Percentiles rank a stretch among this genome's conserved stretches.
Evolutionary conservation across 176 grass and related monocot genomes (phyloP).

Genomic region (Paspalum vaginatum): DNA sequence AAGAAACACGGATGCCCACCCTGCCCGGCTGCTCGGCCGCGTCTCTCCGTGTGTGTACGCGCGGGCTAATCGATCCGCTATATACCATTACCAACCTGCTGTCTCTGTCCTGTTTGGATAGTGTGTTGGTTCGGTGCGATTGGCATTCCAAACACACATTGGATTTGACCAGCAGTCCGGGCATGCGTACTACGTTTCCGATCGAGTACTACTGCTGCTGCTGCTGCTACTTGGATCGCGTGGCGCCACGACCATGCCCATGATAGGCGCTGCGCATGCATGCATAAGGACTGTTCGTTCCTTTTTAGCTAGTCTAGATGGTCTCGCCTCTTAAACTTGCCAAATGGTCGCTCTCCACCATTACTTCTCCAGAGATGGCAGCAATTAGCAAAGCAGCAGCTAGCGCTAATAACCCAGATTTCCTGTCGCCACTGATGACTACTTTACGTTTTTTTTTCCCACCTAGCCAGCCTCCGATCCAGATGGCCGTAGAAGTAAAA

Average conservation of each 20-base stretch:
- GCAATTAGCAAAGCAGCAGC: not conserved
- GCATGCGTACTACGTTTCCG: not conserved
- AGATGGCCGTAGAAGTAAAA: slow-evolving; percentile 37
- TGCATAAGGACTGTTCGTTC: not conserved
- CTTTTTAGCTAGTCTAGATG: not conserved
- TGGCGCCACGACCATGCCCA: too few relatives aligned
- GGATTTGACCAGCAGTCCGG: slow-evolving; percentile 13
- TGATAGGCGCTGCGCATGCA: not conserved
- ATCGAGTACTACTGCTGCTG: not conserved
- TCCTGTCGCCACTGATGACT: slow-evolving; percentile 5
- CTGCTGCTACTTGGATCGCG: too few relatives aligned
- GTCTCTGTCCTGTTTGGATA: slow-evolving; percentile 1
- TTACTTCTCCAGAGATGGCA: not conserved
- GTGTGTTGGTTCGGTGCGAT: slow-evolving; percentile 39
- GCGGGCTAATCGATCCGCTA: not conserved
- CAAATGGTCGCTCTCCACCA: slow-evolving; percentile 2
- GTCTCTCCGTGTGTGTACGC: not conserved
- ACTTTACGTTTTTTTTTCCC: slow-evolving; percentile 16
- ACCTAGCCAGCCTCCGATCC: not conserved
- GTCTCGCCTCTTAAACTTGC: slow-evolving; percentile 3
- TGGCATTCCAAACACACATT: slow-evolving; percentile 29
- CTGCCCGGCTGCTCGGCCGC: not conserved
- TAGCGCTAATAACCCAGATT: not conserved
- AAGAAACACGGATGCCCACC: not conserved
- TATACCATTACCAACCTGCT: not conserved